Base-by-base conservation (phyloP, 2,329 filamentous ascomycete species). In the Xylaria sp. region DNA sequence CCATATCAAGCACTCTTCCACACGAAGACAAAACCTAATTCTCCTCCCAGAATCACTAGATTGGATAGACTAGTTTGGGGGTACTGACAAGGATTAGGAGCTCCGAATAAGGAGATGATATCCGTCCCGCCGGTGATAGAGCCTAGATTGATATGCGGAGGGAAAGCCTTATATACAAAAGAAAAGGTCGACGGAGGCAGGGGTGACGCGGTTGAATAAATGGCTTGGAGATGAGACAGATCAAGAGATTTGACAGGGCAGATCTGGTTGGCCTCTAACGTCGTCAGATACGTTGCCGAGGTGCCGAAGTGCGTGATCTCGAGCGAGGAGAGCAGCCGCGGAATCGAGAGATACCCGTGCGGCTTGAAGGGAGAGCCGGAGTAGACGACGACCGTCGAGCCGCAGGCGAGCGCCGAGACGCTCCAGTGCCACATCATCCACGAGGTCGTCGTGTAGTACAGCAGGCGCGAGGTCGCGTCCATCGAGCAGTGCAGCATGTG, bases 391-490 rank as follows among this genome's bases (percentile, higher is more conserved):
- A 98, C 81, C 0, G 92, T 94, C 11, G 91, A 86, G 56, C 94
- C 94, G 31, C 87, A 89, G 9, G 94, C 91, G 3, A 98, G 87
- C 5, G 89, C 92, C 0, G 92, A 94, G 19, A 97, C 86, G 42
- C 94, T 89, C 94, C 94, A 98, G 76, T 98, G 94, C 93, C 94
- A 97, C 94, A 98, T 98, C 94, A 99, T 98, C 95, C 94, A 97
- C 0, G 92, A 96, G 11, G 90, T 93, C 3, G 94, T 97, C 1
- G 93, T 97, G 79, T 94, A 97, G 80, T 97, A 97, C 76, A 97
- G 91, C 73, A 97, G 83, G 19, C 89, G 85, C 43, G 93, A 92
- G 2, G 82, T 80, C 0, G 89, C 84, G 8, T 84, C 83, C 66
- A 99, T 87, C 21, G 93, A 92, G 75, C 91, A 92, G 74, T 98